Base-by-base conservation (phyloP, 192 early-diverging fungal genomes). In the Chytriomyces sp. region DNA sequence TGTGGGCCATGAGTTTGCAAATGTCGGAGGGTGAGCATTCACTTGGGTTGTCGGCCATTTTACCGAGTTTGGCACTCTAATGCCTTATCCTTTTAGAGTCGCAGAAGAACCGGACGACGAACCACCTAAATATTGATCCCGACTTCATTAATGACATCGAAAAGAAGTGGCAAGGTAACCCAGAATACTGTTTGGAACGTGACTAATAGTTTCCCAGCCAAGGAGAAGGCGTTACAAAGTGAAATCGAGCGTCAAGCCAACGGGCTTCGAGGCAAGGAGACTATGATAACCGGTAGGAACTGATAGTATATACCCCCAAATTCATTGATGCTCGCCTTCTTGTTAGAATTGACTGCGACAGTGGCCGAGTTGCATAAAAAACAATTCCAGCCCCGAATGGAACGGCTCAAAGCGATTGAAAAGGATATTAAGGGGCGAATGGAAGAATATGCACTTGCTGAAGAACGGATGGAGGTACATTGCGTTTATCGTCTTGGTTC, bases 311-410 rank as follows among this genome's bases (percentile, higher is more conserved):
- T n/a, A n/a, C n/a, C n/a, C n/a, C n/a, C n/a, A 38, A 12, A 32
- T 4, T 75, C 57, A 25, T 3, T 71, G 67, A 33, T 30, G 8
- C 59, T 63, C n/a, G 12, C n/a, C 10, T 22, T 30, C 30, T 5
- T 4, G 39, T 26, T 54, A 84, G 80, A 67, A 19, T 52, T 85
- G 57, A 49, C 49, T 30, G 63, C 62, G 1, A 58, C 31, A 36
- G 66, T 87, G 31, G 49, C 49, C 10, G 83, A 87, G 10, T 72
- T 87, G 17, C 68, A 72, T 12, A 80, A 79, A 39, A 75, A 83
- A 62, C 85, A 87, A 67, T 87, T 77, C 71, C 77, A 86, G 34
- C 85, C 85, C 3, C 72, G 85, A 38, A 87, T 87, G 85, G 79
- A 81, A 40, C 76, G 78, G 32, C 69, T 87, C 12, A 83, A 81